Base-by-base conservation (phyloP, 2,329 filamentous ascomycete species). In the Pseudocercospora musae region DNA sequence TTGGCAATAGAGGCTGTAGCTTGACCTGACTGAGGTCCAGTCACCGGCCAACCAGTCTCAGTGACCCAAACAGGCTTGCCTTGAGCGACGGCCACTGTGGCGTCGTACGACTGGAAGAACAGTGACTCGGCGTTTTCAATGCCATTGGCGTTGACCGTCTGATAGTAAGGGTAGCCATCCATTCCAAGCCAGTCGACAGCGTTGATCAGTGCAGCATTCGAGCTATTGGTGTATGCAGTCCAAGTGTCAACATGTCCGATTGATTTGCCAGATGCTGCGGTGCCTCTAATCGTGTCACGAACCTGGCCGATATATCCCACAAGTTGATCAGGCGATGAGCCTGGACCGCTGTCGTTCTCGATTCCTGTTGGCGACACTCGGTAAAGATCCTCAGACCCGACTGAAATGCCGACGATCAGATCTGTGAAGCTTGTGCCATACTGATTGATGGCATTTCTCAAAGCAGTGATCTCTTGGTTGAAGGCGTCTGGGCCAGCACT, bases 41-140 rank as follows among this genome's bases (percentile, higher is more conserved):
- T 86, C 58, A 92, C 85, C 56, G 92, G 92, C 86, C 90, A 94
- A 68, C 92, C 92, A 13, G 91, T 94, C 82, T 96, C 92, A 25
- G 92, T 95, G 65, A 96, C 84, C 90, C 91, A 95, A 69, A 96
- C 84, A 21, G 85, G 81, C 82, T 92, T 93, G 73, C 84, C 85
- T 37, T 82, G 80, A 46, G 85, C 82, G 50, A 81, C 87, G n/a
- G 74, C 77, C 64, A 83, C 76, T 31, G 89, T 90, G 62, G 83
- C 81, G 48, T 81, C 76, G 42, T 89, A 80, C 13, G 90, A 87
- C 13, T 83, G 81, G 72, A 87, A 80, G 81, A 96, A 95, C 56
- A 92, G 85, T n/a, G 75, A 71, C 70, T 85, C 84, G 70, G 83
- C 87, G 66, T 87, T 82, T 0, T 80, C 81, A 70, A 96, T 87